phyloP scores from a whole-genome alignment of 768 basidiomycete species.

The Kwoniella pini region DNA sequence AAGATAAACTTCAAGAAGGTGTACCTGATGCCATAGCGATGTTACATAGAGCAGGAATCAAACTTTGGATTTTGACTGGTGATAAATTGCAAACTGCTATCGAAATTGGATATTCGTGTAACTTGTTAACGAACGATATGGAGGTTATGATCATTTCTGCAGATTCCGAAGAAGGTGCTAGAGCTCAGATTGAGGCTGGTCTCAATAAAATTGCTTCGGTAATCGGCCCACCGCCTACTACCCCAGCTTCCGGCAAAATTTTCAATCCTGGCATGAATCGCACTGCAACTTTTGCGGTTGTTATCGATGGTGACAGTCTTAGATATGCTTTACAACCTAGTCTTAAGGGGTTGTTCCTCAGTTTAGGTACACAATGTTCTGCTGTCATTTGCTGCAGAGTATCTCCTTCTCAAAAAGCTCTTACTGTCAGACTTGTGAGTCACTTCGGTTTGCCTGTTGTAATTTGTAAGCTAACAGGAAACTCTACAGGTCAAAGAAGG shows the following conservation, averaged over 20 bases:
- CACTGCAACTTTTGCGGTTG: conserved; percentile 77
- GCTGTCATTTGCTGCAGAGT: conserved; percentile 98
- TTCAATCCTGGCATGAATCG: conserved; percentile 17
- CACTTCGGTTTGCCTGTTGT: background rate
- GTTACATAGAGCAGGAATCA: conserved; percentile 90
- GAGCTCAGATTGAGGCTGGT: conserved; percentile 84
- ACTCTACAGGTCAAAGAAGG: conserved; percentile 82
- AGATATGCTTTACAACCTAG: conserved; percentile 73
- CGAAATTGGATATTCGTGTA: conserved; percentile 96
- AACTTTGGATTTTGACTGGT: conserved; percentile 95
- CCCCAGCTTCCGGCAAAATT: conserved; percentile 15
- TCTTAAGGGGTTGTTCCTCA: conserved; percentile 83
- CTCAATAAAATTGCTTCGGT: conserved; percentile 91
- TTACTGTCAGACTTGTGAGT: conserved; percentile 85
- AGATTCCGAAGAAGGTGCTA: conserved; percentile 70
- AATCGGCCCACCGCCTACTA: conserved; percentile 65
- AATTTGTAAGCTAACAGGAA: conserved; percentile 8
- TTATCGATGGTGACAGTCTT: conserved; percentile 94
- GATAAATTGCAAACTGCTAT: conserved; percentile 99
- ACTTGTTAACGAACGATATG: conserved; percentile 89
- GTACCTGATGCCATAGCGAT: conserved; percentile 94
- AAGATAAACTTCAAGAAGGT: conserved; percentile 95
- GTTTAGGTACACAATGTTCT: conserved; percentile 91
- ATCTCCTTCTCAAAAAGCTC: conserved; percentile 95
- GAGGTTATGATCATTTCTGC: conserved; percentile 96